Evolutionary conservation across 78 protist genomes (phyloP), one percentile per base, ranked within the genome.

Genomic region (Parvularia atlantis): DNA sequence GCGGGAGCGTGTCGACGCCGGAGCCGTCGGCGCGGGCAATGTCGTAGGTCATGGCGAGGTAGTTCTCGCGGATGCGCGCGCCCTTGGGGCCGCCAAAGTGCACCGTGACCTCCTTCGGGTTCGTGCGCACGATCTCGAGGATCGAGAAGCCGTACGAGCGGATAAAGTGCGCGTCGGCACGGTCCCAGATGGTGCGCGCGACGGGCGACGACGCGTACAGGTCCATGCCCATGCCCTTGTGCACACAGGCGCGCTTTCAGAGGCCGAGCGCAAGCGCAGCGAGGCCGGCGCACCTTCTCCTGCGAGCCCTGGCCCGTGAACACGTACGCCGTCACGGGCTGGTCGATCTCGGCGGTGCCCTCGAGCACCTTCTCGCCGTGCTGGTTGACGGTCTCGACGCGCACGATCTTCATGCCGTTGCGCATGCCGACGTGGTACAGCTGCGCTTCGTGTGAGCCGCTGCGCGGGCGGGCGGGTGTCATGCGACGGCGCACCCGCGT

Each of bases 281-380:
- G 58, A 53, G 58, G 58, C 24, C 24, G 24, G 24, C 58, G 24
- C 24, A 53, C 24, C 28, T 6, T 19, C 61, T 56, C 72, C 58
- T 62, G 74, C 26, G 79, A 46, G 33, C 87, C 85, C 57, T 86
- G 91, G 41, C 91, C 91, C 10, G 87, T 81, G 66, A 86, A 86
- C 31, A 86, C 71, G 57, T 78, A 84, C 20, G 84, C 81, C 6
- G 89, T 79, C 20, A 13, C n/a, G 2, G 80, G 77, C 66, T 69
- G 78, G 50, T 44, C 66, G 28, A 84, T 69, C 31, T 78, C 72
- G 2, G 81, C 76, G 7, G 43, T 14, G 36, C 76, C 88, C 31
- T 78, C 71, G 50, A 84, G 66, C 39, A 78, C 84, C 22, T 9
- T 19, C 22, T 41, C 3, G 28, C 52, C 76, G 33, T 75, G 64